Base-by-base conservation (phyloP, 176 grass and related monocot species). In the Triticum timopheevii region DNA sequence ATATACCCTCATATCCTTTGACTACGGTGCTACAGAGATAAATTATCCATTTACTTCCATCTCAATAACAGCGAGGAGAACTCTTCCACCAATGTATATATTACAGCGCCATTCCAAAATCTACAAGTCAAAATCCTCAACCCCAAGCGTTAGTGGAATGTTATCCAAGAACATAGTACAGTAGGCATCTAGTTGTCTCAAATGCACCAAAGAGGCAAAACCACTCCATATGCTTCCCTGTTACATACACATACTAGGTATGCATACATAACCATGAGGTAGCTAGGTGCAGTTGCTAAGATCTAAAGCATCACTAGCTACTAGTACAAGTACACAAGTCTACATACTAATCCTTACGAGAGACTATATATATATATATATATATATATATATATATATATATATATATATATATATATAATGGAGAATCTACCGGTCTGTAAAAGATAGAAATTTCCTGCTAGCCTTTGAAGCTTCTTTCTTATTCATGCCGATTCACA, bases 281-380 rank as follows among this genome's bases (percentile, higher is more conserved):
- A 84, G 25, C 68, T 69, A 84, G 75, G 80, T 76, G 81, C 61
- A 87, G 85, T 80, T 61, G 25, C 85, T 84, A 91, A 23, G 24
- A 49, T 50, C 82, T 92, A 92, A 88, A 44, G 54, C 78, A 59
- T 85, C 82, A 65, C 82, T 82, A 85, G 58, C 77, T 54, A 82
- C 50, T 77, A 82, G 82, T 77, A 77, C 63, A 88, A 65, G 68
- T 77, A 71, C 65, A 70, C 69, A 39, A 87, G 22, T 70, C 82
- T 91, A 91, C 69, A 42, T 71, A 91, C 77, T 88, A 91, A 88
- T 65, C 77, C 82, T 88, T 91, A 83, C 71, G 39, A 71, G n/a
- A 69, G 70, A 42, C 6, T n/a, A 81, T 36, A 88, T 59, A 34
- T 75, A 42, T 44, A 34, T 34, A n/a, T n/a, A n/a, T n/a, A n/a